Conservation (phyloP, 78 protist species). For the Dictyostelium purpureum region DNA sequence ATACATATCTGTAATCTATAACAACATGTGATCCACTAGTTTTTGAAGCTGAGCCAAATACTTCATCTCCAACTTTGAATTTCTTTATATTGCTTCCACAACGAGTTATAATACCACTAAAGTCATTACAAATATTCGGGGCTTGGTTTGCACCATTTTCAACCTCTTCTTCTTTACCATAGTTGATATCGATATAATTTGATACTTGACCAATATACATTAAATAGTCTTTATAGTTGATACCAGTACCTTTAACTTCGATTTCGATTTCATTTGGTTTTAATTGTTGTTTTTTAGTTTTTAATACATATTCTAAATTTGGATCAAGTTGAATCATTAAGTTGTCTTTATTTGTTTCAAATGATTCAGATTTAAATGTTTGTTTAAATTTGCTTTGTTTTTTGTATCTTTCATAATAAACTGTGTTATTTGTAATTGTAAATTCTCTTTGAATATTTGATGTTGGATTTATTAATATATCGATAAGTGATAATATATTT, state of each 20-base stretch:
- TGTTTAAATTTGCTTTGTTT: not conserved
- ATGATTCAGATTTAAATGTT: not conserved
- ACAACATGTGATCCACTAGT: not conserved
- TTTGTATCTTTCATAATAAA: not conserved
- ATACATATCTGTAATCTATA: not conserved
- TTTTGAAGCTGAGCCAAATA: not conserved
- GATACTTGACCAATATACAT: slow-evolving; percentile 15
- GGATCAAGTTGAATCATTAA: too few species aligned
- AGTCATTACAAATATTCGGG: not conserved
- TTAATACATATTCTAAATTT: not conserved
- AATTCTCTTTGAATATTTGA: not conserved
- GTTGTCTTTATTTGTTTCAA: too few species aligned
- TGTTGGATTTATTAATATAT: too few species aligned
- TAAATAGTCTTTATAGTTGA: slow-evolving; percentile 44
- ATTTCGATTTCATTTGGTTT: slow-evolving; percentile 25
- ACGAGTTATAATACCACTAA: slow-evolving; percentile 1
- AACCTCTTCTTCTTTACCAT: not conserved
- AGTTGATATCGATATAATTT: too few species aligned
- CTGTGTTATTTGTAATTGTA: slow-evolving; percentile 1
- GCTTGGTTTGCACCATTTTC: too few species aligned
- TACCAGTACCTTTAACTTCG: slow-evolving; percentile 34
- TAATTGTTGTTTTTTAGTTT: not conserved
- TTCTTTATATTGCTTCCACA: not conserved
- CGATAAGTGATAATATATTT: not conserved
- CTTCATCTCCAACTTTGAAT: slow-evolving; percentile 16